A percentile compares a stretch with the other conserved stretches of the same genome.
These are phyloP conservation scores for Zygoascus tannicola DNA, from an alignment of 805 yeast species.

Conservation along the genomic window DNA sequence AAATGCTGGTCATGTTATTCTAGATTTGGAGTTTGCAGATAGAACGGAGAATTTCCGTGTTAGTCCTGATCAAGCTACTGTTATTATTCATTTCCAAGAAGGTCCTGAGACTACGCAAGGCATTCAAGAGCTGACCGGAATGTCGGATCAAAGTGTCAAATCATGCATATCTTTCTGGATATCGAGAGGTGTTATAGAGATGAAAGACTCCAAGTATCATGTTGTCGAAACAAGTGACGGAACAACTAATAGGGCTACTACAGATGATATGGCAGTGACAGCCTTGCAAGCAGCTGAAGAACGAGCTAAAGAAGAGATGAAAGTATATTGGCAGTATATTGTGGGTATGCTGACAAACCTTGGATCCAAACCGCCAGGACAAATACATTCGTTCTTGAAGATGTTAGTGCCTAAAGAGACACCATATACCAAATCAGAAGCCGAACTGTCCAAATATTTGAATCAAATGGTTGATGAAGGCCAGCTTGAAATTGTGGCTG, in stretches of 20 bases:
- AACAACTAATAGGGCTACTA: conserved; percentile 5
- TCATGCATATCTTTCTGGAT: conserved; percentile 55
- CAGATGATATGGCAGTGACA: conserved; percentile 10
- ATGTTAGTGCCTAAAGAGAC: conserved; percentile 48
- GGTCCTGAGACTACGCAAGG: conserved; percentile 25
- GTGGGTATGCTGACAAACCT: conserved; percentile 49
- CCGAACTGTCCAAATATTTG: conserved; percentile 37
- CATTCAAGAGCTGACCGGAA: conserved; percentile 31
- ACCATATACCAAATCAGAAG: conserved; percentile 31
- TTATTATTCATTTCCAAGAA: conserved; percentile 42
- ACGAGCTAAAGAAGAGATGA: conserved; percentile 28
- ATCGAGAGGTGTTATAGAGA: conserved; percentile 41
- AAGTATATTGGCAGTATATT: conserved; percentile 40
- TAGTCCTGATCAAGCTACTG: conserved; percentile 60
- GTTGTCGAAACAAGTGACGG: conserved; percentile 33
- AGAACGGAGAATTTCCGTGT: conserved; percentile 38
- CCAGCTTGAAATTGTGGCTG: conserved; percentile 27
- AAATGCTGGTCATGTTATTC: conserved; percentile 49
- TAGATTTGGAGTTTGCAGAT: conserved; percentile 51
- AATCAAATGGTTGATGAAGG: conserved; percentile 37
- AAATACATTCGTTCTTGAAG: conserved; percentile 45
- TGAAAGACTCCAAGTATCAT: conserved; percentile 26
- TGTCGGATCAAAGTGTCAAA: conserved; percentile 35
- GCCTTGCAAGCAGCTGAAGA: conserved; percentile 23
- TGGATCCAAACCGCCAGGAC: conserved; percentile 39